Evolutionary conservation across 83 land plant genomes (phyloP).

Genomic region (Picea mariana): DNA sequence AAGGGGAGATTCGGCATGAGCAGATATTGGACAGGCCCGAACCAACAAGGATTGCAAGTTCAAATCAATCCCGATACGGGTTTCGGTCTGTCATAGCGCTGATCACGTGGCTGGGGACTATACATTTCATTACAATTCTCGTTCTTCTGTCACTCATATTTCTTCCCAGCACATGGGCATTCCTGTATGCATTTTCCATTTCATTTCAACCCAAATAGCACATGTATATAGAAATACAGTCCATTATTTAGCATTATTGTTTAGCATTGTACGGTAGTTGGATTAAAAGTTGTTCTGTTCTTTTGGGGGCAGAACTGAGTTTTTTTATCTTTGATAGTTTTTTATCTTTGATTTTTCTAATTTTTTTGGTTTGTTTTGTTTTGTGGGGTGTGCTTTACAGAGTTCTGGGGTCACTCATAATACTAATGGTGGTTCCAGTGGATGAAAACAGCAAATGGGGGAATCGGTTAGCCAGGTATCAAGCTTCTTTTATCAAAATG

Average conservation of each 20-base stretch:
- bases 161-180: conserved; percentile 35
- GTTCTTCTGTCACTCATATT: conserved; percentile 36
- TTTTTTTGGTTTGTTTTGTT: not conserved
- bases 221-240: not conserved
- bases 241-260: not conserved
- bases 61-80: conserved; percentile 18
- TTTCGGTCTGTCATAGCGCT: conserved; percentile 36
- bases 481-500: too few relatives aligned
- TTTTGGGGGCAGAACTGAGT: not conserved
- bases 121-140: conserved; percentile 38
- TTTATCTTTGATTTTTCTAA: not conserved
- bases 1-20: not conserved
- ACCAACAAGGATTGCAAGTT: conserved; percentile 27
- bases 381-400: conserved; percentile 24
- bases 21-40: conserved; percentile 9
- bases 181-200: conserved; percentile 23
- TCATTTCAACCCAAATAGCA: not conserved
- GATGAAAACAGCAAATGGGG: conserved; percentile 38
- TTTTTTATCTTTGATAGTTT: not conserved
- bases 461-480: conserved; percentile 35
- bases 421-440: conserved; percentile 44
- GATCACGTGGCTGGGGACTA: conserved; percentile 53
- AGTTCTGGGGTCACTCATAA: conserved; percentile 36
- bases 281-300: not conserved
- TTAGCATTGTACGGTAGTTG: not conserved